Percentiles rank a stretch among this genome's conserved stretches.
Evolutionary conservation across 768 basidiomycete species (phyloP).

Genomic region (Favolaschia claudopus): DNA sequence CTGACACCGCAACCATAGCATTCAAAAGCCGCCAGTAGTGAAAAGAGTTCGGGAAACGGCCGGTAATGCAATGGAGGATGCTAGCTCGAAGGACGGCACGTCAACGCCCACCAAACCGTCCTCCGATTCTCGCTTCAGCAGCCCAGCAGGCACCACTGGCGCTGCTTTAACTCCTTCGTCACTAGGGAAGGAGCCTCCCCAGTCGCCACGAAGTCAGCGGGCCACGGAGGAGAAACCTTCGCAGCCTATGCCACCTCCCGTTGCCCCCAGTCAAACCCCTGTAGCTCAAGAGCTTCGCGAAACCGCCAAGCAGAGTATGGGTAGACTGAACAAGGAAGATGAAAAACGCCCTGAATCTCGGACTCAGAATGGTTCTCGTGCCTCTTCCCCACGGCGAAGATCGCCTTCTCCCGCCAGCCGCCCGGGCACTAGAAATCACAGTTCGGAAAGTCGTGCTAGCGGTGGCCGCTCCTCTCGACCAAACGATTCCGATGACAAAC

Average conservation of each 20-base stretch:
- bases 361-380: constrained; percentile 57
- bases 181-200: constrained; percentile 39
- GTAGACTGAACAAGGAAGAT: constrained; percentile 52
- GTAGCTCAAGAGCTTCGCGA: constrained; percentile 84
- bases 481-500: constrained; percentile 61
- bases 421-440: constrained; percentile 74
- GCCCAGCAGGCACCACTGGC: constrained; percentile 32
- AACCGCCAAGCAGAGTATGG: constrained; percentile 75
- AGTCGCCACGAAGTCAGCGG: constrained; percentile 48
- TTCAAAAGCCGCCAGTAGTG: constrained; percentile 27
- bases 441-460: constrained; percentile 76
- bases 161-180: constrained; percentile 17
- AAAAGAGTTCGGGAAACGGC: constrained; percentile 20
- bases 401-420: constrained; percentile 71
- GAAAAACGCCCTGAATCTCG: constrained; percentile 51
- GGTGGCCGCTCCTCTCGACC: constrained; percentile 67
- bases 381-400: constrained; percentile 67
- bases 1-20: constrained; percentile 12
- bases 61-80: constrained; percentile 37
- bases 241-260: constrained; percentile 80
- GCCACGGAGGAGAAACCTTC: constrained; percentile 48
- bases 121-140: constrained; percentile 37
- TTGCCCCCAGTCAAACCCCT: constrained; percentile 76
- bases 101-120: constrained; percentile 18
- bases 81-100: constrained; percentile 31